Conservation (phyloP, 176 grass and related monocot species). For the Cenchrus purpureus region DNA sequence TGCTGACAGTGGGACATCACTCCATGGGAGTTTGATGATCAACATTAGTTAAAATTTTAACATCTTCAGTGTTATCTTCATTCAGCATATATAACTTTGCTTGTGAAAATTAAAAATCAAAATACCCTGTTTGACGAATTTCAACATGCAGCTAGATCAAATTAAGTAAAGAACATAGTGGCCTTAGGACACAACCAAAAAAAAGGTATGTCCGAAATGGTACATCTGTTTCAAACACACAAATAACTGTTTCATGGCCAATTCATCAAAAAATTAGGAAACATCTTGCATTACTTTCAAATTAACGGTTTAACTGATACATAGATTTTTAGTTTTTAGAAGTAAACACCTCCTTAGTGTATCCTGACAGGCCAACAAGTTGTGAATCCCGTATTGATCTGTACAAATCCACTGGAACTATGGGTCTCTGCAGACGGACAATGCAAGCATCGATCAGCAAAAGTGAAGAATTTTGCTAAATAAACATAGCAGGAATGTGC, state of each 20-base stretch:
- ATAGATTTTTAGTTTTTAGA: constrained; percentile 1
- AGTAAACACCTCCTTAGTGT: constrained; percentile 75
- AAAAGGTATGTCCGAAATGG: background rate
- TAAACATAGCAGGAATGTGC: background rate
- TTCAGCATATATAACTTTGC: background rate
- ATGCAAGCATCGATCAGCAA: constrained; percentile 31
- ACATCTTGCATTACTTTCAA: background rate
- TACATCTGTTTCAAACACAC: background rate
- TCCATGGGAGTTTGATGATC: background rate
- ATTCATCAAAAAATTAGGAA: constrained; percentile 18
- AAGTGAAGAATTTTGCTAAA: constrained; percentile 8
- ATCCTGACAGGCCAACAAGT: constrained; percentile 93
- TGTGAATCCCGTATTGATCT: constrained; percentile 84
- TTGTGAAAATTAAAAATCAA: background rate
- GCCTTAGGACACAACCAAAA: background rate
- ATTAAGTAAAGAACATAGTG: constrained; percentile 13
- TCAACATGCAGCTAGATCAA: background rate
- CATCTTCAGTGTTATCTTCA: background rate
- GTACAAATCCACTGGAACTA: constrained; percentile 80
- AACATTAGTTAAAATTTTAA: constrained; percentile 14
- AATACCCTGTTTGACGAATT: background rate
- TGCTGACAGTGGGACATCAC: background rate
- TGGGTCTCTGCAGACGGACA: constrained; percentile 81
- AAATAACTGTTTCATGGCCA: background rate
- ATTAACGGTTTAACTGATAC: constrained; percentile 2